Conservation (phyloP, 2,329 filamentous ascomycete species). For the Didymella pinodella region DNA sequence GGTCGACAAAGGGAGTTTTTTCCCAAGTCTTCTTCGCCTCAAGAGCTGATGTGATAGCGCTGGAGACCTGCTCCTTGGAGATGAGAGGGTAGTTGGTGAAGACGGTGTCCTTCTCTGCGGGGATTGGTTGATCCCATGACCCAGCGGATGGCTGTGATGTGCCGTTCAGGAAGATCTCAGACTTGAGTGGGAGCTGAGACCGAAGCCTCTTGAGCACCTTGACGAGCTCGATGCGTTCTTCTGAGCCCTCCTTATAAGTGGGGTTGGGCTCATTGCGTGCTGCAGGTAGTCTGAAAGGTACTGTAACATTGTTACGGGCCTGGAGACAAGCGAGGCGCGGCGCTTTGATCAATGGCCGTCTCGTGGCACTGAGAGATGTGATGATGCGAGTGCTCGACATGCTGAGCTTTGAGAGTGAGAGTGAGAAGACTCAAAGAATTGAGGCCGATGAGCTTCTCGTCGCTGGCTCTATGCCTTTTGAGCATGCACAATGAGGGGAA, state of each 20-base stretch:
- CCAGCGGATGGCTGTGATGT: constrained; percentile 34
- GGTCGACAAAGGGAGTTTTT: constrained; percentile 82
- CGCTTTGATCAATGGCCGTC: constrained; percentile 24
- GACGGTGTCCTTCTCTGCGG: constrained; percentile 66
- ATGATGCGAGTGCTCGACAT: constrained; percentile 33
- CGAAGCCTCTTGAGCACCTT: constrained; percentile 36
- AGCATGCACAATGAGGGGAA: constrained; percentile 22
- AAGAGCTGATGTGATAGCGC: constrained; percentile 82
- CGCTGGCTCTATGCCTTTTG: constrained; percentile 21
- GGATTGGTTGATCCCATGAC: constrained; percentile 40
- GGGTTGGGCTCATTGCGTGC: constrained; percentile 44
- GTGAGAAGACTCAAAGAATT: constrained; percentile 8
- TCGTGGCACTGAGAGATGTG: constrained; percentile 21
- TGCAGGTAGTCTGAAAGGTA: constrained; percentile 40
- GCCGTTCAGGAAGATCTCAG: constrained; percentile 39
- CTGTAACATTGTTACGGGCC: constrained; percentile 37
- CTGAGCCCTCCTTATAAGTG: constrained; percentile 39
- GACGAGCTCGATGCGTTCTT: constrained; percentile 37
- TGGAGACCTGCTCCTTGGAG: constrained; percentile 73
- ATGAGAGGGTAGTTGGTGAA: constrained; percentile 86
- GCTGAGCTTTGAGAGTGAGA: constrained; percentile 3
- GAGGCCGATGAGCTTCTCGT: constrained; percentile 9
- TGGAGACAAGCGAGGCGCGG: constrained; percentile 26
- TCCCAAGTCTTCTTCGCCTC: constrained; percentile 86
- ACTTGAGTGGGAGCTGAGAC: constrained; percentile 38